Evolutionary conservation across 352 stramenopile species (phyloP), one percentile per base, ranked within the genome.

Genomic region (Phytophthora pluvialis): DNA sequence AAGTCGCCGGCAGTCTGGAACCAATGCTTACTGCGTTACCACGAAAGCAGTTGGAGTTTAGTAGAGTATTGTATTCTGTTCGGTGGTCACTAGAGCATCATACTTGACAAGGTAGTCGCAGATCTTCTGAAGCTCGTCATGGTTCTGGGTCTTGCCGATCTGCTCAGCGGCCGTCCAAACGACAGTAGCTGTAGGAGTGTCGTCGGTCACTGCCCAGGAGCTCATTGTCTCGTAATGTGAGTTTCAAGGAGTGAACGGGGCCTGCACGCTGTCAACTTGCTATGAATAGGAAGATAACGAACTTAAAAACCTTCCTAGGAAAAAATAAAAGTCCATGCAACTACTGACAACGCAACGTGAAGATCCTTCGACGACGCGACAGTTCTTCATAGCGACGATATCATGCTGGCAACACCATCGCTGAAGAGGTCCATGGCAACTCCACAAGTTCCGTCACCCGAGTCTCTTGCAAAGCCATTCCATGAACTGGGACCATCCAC

Each of bases 101-200:
- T 64, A 90, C 81, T 71, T 84, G 63, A 87, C 63, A 26, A 91
- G 64, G 38, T 91, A 89, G 44, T 88, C 78, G 63, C 70, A 80
- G 42, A 88, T 87, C 5, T 66, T 65, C 35, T 86, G 73, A 47
- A 90, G 69, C 36, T 89, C 70, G 4, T 83, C 67, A 18, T 72
- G 62, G 39, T 74, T 83, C 50, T 51, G 63, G 10, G 64, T 57
- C 59, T 88, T 89, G 39, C 76, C 80, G 35, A 89, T 89, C 6
- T 78, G 67, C 56, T 83, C 63, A 5, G 80, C 82, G 0, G 82
- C 78, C n/a, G 61, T 65, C 78, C 78, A 88, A 10, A 90, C 64
- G 21, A 90, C 75, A 0, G 74, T 61, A 9, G 42, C 71, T 1
- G 80, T 80, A 13, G 73, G 40, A 3, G 64, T 77, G 12, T 78